Base-by-base conservation (phyloP, 495 filamentous ascomycete species). In the Xylaria telfairii region DNA sequence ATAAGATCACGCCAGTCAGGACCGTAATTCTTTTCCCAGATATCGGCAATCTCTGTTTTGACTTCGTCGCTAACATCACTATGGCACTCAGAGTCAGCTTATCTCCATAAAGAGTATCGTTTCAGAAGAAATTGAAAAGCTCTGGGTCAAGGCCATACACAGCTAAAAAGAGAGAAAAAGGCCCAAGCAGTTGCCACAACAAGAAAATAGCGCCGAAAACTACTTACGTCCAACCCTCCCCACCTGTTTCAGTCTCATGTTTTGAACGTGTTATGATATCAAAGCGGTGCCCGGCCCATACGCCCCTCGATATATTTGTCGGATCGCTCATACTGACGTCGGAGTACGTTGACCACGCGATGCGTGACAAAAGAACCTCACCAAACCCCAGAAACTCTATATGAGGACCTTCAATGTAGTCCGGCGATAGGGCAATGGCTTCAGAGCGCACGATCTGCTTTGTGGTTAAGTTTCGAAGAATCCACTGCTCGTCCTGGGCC, bases 391-490 rank as follows among this genome's bases (percentile, higher is more conserved):
- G 24, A 30, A 53, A 62, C 1, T 2, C 0, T 32, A 78, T 72
- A 4, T 32, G n/a, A 6, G 74, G 72, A 5, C 73, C 73, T 15
- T 42, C 56, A 32, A 77, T 59, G 37, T 47, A 71, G 19, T 72
- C 66, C 19, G 71, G 30, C 2, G 30, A 37, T 21, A 60, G 17
- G 34, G 69, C 78, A 53, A 78, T 72, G 19, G 75, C 74, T 64
- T 77, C 72, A 6, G 74, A 57, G 28, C 74, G 74, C 66, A 80
- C 73, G 44, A 76, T 78, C 61, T 79, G 62, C 44, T 71, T 76
- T 0, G 66, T 78, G 8, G 76, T 79, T 30, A 79, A 30, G 64
- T 81, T 79, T 46, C 77, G 71, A 54, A 81, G 73, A 47, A 81
- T 71, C 77, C 73, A 81, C 12, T 34, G 76, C 66, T 78, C 67